A percentile compares a stretch with the other conserved stretches of the same genome.
Conservation (phyloP, 1,284 basidiomycete species). For the Ustilago cynodontis region DNA sequence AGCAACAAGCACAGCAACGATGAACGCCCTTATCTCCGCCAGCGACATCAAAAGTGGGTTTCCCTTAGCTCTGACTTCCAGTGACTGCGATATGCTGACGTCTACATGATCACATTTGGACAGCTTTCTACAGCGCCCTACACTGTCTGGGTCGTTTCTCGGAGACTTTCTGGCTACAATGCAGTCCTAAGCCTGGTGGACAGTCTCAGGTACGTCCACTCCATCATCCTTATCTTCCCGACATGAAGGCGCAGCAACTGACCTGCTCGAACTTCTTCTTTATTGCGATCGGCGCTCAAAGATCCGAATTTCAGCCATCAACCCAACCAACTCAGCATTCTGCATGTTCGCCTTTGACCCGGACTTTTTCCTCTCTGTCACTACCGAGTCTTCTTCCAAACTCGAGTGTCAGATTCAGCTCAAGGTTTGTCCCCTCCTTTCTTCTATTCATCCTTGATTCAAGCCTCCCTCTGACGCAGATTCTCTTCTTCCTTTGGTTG, state of each 20-base stretch:
- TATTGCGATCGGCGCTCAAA: constrained; percentile 1
- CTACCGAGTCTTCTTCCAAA: constrained; percentile 8
- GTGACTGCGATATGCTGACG: background rate
- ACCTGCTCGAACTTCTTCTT: background rate
- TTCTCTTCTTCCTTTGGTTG: background rate
- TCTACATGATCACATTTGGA: background rate
- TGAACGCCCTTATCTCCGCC: constrained; percentile 52
- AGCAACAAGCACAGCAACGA: constrained; percentile 1
- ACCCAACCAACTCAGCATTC: constrained; percentile 62
- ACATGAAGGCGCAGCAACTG: background rate
- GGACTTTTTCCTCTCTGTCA: constrained; percentile 53
- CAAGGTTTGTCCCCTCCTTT: constrained; percentile 19
- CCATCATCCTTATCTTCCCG: background rate
- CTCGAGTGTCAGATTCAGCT: constrained; percentile 58
- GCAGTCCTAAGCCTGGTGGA: constrained; percentile 15
- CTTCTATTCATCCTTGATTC: background rate
- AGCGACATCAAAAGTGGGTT: constrained; percentile 44
- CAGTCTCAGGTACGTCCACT: constrained; percentile 21
- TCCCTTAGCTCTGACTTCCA: background rate
- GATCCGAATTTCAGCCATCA: constrained; percentile 61
- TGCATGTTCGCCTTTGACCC: constrained; percentile 56
- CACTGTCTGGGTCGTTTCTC: constrained; percentile 44
- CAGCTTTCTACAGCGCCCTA: constrained; percentile 43
- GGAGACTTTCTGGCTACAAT: constrained; percentile 51
- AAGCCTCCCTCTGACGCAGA: background rate